Percentiles rank a stretch among this genome's conserved stretches.
Evolutionary conservation across 257 asterid species (phyloP).

Genomic region (Asclepias syriaca): DNA sequence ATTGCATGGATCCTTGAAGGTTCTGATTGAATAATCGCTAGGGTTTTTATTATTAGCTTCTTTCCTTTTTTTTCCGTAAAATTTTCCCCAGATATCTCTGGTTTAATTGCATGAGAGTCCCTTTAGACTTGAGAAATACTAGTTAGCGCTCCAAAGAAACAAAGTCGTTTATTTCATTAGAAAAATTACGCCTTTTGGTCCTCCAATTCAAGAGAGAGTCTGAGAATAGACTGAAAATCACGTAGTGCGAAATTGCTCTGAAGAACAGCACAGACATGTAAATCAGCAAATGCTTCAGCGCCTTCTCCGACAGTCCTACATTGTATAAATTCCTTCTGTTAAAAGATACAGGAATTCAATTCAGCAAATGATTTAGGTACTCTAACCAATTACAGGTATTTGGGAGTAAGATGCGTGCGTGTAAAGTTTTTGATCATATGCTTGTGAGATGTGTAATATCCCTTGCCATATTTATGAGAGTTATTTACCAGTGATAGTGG

Average conservation of each 20-base stretch:
- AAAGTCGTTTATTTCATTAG: background rate
- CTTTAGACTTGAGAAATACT: background rate
- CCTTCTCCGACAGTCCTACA: background rate
- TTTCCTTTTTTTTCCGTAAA: too few species aligned
- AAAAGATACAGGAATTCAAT: background rate
- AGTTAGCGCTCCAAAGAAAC: background rate
- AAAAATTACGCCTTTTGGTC: background rate
- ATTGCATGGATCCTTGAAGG: background rate
- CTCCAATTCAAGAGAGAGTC: background rate
- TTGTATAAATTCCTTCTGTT: background rate
- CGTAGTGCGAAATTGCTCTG: background rate
- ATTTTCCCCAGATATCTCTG: too few species aligned
- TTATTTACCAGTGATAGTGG: background rate
- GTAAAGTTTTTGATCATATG: background rate
- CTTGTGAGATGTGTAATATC: background rate
- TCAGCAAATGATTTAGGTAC: background rate
- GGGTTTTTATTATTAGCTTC: background rate
- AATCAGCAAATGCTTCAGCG: background rate
- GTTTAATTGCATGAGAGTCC: background rate
- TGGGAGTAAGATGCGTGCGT: background rate
- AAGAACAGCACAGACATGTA: background rate
- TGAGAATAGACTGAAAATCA: background rate
- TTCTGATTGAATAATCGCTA: background rate
- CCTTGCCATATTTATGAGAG: background rate
- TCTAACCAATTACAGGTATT: background rate